Base-by-base conservation (phyloP, 805 yeast genomes). In the Saccharomycopsis olivae region DNA sequence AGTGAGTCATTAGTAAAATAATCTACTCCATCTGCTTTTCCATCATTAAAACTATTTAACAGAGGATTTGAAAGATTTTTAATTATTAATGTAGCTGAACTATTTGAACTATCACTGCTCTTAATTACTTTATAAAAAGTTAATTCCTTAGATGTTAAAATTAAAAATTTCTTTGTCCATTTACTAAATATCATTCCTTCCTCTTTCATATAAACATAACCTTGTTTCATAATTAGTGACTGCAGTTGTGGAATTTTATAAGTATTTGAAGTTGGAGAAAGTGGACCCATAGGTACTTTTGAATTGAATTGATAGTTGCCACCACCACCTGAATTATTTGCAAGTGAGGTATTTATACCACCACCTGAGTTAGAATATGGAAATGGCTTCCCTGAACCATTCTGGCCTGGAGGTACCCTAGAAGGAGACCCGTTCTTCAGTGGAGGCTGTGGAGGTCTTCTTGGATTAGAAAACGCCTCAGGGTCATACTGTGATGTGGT, bases 1-100 rank as follows among this genome's bases (percentile, higher is more conserved):
- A 46, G 33, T 10, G 47, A 36, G 19, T 46, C 49, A 23, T 31
- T 43, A 30, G 40, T 46, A 29, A 34, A 46, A 25, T 46, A 46
- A 35, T 46, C 49, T 4, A 46, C 46, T 4, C 49, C 49, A n/a
- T 46, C 49, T 14, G 40, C 47, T 33, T 44, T 46, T 17, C 49
- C 49, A 28, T 46, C 49, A 21, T 46, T 43, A 24, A 38, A 45
- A 16, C 23, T 28, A 25, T 43, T 43, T 2, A 46, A 31, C 17
- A 40, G 44, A 14, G 47, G 47, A 25, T 46, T 46, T 6, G 45
- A 38, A 13, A 46, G 33, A 17, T 46, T 46, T 24, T 43, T 46
- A 25, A 46, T 46, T 20, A 40, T 39, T 10, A 46, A 32, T 10
- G 40, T 29, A 11, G 42, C 32, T 5, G 35, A 20, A 11, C 16